phyloP scores from a whole-genome alignment of 192 early-diverging fungal species.

The Lunasporangiospora selenospora region DNA sequence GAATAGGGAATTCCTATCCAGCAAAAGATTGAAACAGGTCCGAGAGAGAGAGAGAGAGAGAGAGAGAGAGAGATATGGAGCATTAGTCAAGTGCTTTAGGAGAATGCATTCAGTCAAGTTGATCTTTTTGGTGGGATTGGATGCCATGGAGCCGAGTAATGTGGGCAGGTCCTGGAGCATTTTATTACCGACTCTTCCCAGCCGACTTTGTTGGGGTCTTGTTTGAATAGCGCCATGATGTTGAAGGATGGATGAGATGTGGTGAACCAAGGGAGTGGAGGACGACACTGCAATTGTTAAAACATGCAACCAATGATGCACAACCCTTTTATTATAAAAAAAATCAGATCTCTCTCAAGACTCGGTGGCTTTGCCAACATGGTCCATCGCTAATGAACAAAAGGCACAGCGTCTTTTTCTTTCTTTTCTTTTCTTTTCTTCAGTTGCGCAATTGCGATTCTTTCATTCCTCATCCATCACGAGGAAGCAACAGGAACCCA shows the following conservation, averaged over 20 bases:
- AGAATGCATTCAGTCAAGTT: not conserved
- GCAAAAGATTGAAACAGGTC: slow-evolving; percentile 1
- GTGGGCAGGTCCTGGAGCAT: not conserved
- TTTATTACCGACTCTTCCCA: slow-evolving; percentile 70
- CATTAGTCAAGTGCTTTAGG: not conserved
- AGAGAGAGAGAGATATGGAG: not conserved
- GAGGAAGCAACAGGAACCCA: too few relatives aligned
- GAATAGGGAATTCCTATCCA: slow-evolving; percentile 77
- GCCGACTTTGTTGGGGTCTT: slow-evolving; percentile 67
- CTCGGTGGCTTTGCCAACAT: not conserved
- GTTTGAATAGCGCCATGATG: slow-evolving; percentile 51
- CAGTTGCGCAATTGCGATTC: too few relatives aligned
- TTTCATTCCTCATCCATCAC: too few relatives aligned
- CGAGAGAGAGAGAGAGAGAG: not conserved
- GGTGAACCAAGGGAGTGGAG: too few relatives aligned
- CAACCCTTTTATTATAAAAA: too few relatives aligned
- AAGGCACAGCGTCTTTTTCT: not conserved
- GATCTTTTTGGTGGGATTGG: too few relatives aligned
- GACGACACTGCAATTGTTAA: too few relatives aligned
- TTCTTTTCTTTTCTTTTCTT: not conserved
- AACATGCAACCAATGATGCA: too few relatives aligned
- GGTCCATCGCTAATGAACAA: not conserved
- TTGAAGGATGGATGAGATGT: too few relatives aligned
- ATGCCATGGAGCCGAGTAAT: too few relatives aligned
- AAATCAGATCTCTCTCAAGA: too few relatives aligned